A percentile compares a stretch with the other conserved stretches of the same genome.
Evolutionary conservation across 2,329 filamentous ascomycete genomes (phyloP).

Genomic region (Esteya vermicola): DNA sequence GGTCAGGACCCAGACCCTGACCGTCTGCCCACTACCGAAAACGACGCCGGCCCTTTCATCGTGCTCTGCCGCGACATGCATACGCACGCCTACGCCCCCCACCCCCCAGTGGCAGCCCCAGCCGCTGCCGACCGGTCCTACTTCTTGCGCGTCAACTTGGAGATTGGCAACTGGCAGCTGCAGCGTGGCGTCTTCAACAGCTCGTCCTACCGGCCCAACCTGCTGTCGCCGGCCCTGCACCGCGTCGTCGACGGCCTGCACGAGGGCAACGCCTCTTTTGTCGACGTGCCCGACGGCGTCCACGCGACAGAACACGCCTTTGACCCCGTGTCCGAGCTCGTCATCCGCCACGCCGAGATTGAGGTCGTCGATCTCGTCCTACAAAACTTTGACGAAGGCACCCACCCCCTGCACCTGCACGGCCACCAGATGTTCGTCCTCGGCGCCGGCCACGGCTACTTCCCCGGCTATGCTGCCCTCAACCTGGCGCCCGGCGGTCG

Average conservation of each 20-base stretch:
- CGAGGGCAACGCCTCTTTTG: slow-evolving; percentile 28
- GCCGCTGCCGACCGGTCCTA: slow-evolving; percentile 33
- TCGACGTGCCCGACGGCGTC: slow-evolving; percentile 33
- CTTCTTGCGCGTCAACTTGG: slow-evolving; percentile 42
- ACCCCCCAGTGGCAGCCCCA: slow-evolving; percentile 26
- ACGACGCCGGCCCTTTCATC: slow-evolving; percentile 18
- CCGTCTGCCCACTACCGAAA: slow-evolving; percentile 18
- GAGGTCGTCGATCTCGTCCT: slow-evolving; percentile 60
- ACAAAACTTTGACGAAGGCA: slow-evolving; percentile 13
- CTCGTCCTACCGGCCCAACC: slow-evolving; percentile 36
- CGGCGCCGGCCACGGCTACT: slow-evolving; percentile 48
- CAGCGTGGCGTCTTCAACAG: slow-evolving; percentile 44
- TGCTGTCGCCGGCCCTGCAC: slow-evolving; percentile 32
- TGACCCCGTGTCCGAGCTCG: slow-evolving; percentile 28
- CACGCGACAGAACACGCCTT: slow-evolving; percentile 38
- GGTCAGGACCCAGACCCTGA: not conserved
- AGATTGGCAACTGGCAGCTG: slow-evolving; percentile 43
- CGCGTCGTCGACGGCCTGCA: slow-evolving; percentile 30
- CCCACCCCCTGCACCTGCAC: slow-evolving; percentile 14
- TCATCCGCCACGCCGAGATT: slow-evolving; percentile 46
- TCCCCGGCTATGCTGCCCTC: slow-evolving; percentile 26
- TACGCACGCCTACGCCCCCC: slow-evolving; percentile 27
- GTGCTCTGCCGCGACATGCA: slow-evolving; percentile 37
- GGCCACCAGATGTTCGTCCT: slow-evolving; percentile 32
- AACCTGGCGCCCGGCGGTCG: slow-evolving; percentile 18